Percentiles rank a stretch among this genome's conserved stretches.
These are phyloP conservation scores for Drosera spatulata DNA, from an alignment of 179 eudicot species.

Conservation along the genomic window DNA sequence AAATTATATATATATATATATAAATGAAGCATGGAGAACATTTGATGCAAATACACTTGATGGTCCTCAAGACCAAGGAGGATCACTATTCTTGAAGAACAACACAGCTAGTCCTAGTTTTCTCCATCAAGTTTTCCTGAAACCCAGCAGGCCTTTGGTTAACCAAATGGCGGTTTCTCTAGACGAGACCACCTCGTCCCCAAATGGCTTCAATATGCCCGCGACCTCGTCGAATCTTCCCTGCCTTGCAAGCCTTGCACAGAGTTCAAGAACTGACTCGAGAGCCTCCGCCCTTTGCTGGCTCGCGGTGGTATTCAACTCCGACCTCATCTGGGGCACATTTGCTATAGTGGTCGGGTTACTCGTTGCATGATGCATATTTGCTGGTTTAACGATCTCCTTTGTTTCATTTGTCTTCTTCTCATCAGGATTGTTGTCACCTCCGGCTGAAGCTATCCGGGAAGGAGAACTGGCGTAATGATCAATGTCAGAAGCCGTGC, in stretches of 20 bases:
- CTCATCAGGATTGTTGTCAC: background rate
- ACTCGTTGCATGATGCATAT: background rate
- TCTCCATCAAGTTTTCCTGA: constrained; percentile 15
- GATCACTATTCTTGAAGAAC: too few species aligned
- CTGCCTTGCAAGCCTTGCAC: constrained; percentile 74
- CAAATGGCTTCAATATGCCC: constrained; percentile 80
- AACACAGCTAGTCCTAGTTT: background rate
- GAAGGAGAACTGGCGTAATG: constrained; percentile 5
- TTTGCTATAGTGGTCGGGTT: constrained; percentile 13
- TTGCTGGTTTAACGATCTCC: background rate
- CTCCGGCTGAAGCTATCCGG: background rate
- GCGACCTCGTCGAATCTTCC: constrained; percentile 72
- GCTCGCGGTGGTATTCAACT: constrained; percentile 14
- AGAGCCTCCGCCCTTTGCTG: constrained; percentile 78
- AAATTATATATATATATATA: too few species aligned
- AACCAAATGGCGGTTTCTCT: constrained; percentile 98
- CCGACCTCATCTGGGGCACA: constrained; percentile 21
- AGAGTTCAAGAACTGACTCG: constrained; percentile 82
- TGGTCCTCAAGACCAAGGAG: too few species aligned
- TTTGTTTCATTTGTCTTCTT: background rate
- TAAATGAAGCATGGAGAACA: too few species aligned
- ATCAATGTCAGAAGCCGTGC: background rate
- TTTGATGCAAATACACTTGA: too few species aligned
- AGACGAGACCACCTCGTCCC: constrained; percentile 80
- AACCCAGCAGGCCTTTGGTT: constrained; percentile 74